Evolutionary conservation across 257 asterid genomes (phyloP).

Genomic region (Linderniella brevidens): DNA sequence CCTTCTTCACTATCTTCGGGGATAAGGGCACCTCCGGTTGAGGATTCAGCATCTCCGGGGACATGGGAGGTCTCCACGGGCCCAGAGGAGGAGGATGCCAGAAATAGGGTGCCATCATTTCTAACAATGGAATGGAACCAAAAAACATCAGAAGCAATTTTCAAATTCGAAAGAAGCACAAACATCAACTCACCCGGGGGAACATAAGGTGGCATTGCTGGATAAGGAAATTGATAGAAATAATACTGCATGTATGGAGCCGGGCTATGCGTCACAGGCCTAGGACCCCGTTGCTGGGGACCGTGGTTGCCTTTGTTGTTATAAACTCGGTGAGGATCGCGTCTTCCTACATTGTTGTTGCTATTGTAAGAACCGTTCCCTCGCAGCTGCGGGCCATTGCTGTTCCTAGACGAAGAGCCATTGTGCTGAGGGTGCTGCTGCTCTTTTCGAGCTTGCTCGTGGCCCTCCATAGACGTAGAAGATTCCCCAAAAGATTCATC

Average conservation of each 20-base stretch:
- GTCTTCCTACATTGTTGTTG: slow-evolving; percentile 37
- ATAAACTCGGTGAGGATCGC: slow-evolving; percentile 52
- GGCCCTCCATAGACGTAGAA: too few relatives aligned
- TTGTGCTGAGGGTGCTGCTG: slow-evolving; percentile 27
- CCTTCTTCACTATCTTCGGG: slow-evolving; percentile 23
- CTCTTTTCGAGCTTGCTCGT: too few relatives aligned
- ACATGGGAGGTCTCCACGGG: too few relatives aligned
- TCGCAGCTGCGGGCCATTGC: slow-evolving; percentile 35
- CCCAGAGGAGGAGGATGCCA: too few relatives aligned
- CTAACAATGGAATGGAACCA: too few relatives aligned
- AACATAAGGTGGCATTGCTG: slow-evolving; percentile 31
- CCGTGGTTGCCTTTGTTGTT: slow-evolving; percentile 40
- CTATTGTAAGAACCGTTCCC: slow-evolving; percentile 44
- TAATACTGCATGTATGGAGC: slow-evolving; percentile 25
- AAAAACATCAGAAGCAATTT: too few relatives aligned
- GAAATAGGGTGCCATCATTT: too few relatives aligned
- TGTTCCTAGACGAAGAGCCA: slow-evolving; percentile 34
- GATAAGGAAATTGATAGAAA: slow-evolving; percentile 21
- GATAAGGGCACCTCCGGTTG: slow-evolving; percentile 34
- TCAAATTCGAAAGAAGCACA: too few relatives aligned
- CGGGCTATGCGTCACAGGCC: slow-evolving; percentile 45
- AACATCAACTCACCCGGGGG: slow-evolving; percentile 42
- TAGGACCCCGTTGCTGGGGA: slow-evolving; percentile 32
- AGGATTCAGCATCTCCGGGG: slow-evolving; percentile 33
- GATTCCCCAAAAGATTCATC: too few relatives aligned